phyloP scores from a whole-genome alignment of 1,284 basidiomycete genomes.

The Ustilago nuda region DNA sequence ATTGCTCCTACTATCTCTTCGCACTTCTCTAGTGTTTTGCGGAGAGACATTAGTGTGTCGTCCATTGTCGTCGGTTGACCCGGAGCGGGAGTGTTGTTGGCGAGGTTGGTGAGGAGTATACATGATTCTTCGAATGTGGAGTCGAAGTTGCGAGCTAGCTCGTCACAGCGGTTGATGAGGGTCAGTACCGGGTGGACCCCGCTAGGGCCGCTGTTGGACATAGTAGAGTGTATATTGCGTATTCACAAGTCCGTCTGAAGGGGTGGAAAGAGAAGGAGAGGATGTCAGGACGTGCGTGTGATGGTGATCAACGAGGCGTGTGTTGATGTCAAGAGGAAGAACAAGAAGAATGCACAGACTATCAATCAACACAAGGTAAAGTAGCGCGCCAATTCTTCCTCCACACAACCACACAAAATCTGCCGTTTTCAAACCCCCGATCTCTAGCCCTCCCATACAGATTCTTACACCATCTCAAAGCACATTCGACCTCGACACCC shows the following conservation, averaged over 20 bases:
- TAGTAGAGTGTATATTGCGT: neutral
- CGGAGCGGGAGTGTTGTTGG: neutral
- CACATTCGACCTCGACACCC: neutral
- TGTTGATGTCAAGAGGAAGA: neutral
- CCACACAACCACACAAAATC: conserved; percentile 2
- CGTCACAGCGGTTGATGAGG: conserved; percentile 43
- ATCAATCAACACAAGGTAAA: neutral
- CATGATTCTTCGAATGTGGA: conserved; percentile 16
- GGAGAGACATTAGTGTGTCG: conserved; percentile 18
- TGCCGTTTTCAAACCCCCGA: neutral
- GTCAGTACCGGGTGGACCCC: conserved; percentile 36
- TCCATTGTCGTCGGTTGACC: conserved; percentile 10
- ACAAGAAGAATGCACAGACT: neutral
- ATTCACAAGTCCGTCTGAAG: neutral
- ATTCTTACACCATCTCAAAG: neutral
- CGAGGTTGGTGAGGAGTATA: conserved; percentile 6
- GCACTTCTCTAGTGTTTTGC: conserved; percentile 21
- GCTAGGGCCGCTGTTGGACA: neutral
- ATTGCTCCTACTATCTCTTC: conserved; percentile 24
- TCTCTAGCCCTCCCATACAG: neutral
- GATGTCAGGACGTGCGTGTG: neutral
- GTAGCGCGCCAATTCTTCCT: neutral
- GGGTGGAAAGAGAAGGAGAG: neutral
- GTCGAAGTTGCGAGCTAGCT: conserved; percentile 32
- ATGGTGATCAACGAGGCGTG: neutral